Percentiles rank a stretch among this genome's conserved stretches.
Conservation (phyloP, 1,284 basidiomycete species). For the Termitomyces sp. region DNA sequence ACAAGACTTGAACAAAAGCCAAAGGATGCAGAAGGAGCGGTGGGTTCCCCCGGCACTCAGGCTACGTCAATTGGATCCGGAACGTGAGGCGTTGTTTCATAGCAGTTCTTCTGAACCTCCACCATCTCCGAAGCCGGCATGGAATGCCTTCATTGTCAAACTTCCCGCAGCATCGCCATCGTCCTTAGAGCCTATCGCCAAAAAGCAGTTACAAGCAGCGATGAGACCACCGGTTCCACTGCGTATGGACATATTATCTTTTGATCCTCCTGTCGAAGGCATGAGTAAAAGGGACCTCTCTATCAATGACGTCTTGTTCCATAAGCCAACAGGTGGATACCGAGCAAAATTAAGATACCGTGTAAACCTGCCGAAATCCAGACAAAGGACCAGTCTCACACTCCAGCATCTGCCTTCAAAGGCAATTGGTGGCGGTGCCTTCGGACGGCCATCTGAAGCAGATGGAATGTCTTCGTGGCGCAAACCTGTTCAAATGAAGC, state of each 20-base stretch:
- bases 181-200: conserved; percentile 40
- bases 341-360: conserved; percentile 47
- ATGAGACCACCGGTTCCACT: conserved; percentile 36
- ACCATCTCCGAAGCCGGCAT: conserved; percentile 48
- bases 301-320: conserved; percentile 69
- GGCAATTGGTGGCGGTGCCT: conserved; percentile 31
- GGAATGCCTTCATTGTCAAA: conserved; percentile 51
- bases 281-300: conserved; percentile 60
- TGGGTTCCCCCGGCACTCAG: conserved; percentile 60
- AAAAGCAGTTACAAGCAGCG: conserved; percentile 41
- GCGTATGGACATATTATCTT: conserved; percentile 68
- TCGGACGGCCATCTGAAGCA: conserved; percentile 45
- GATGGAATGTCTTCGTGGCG: conserved; percentile 60
- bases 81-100: conserved; percentile 43
- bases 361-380: conserved; percentile 50
- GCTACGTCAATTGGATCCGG: conserved; percentile 31
- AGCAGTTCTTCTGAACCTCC: conserved; percentile 50
- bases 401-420: conserved; percentile 24
- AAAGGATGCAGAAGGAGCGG: conserved; percentile 28
- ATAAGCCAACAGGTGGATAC: conserved; percentile 31
- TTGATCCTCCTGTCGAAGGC: conserved; percentile 69
- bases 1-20: conserved; percentile 22
- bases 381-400: conserved; percentile 40
- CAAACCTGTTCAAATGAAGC: conserved; percentile 28
- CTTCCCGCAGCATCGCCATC: conserved; percentile 46